These are phyloP conservation scores for Alternaria sp. DNA, from an alignment of 2,329 filamentous ascomycete genomes.

Conservation along the genomic window DNA sequence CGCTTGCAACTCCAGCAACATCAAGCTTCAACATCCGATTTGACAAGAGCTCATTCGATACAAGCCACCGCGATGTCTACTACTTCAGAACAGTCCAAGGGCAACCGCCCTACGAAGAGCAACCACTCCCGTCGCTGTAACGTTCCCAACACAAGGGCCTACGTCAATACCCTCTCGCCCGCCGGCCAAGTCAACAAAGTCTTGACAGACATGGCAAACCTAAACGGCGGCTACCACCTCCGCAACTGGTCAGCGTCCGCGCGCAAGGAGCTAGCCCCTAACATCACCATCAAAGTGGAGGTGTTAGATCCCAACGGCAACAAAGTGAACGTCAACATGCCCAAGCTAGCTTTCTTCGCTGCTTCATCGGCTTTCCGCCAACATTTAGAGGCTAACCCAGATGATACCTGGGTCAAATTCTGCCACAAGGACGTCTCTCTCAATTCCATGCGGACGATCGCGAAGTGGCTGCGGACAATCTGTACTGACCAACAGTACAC, in stretches of 20 bases:
- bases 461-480: constrained; percentile 1
- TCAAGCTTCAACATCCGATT: not conserved
- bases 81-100: not conserved
- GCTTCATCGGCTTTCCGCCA: constrained; percentile 5
- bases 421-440: not conserved
- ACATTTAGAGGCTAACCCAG: not conserved
- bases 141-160: not conserved
- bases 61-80: not conserved
- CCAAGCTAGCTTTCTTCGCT: constrained; percentile 7
- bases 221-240: constrained; percentile 5
- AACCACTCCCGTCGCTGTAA: not conserved
- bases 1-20: not conserved
- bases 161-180: constrained; percentile 2
- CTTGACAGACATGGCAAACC: constrained; percentile 3
- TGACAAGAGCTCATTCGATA: not conserved
- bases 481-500: not conserved
- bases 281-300: constrained; percentile 3
- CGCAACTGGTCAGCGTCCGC: constrained; percentile 7
- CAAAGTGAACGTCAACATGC: not conserved
- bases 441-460: not conserved
- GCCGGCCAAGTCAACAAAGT: constrained; percentile 7
- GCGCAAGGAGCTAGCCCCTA: constrained; percentile 1
- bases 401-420: not conserved
- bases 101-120: not conserved
- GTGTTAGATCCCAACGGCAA: not conserved